Evolutionary conservation across 139 green algal species (phyloP), one percentile per base, ranked within the genome.

Genomic region (Chlamydomonas sphaeroides): DNA sequence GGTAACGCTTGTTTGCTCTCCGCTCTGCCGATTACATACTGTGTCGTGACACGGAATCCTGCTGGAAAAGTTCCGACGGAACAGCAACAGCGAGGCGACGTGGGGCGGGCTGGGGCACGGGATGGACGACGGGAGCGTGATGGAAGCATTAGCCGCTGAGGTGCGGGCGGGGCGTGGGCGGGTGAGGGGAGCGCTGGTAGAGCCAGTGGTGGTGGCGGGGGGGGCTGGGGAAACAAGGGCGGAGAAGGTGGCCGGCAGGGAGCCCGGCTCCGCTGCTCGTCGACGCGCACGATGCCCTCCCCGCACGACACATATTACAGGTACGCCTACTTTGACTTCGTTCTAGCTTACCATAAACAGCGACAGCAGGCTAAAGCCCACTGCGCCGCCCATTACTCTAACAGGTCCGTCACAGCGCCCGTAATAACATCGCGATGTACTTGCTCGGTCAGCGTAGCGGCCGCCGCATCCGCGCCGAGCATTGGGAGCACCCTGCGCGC

Each of bases 371-470:
- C 7, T 49, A 41, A 82, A 82, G 18, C 18, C 33, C 5, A 82
- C 75, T 1, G 75, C 75, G 11, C 75, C 75, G 23, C 75, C 75
- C 17, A 82, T 32, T 2, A 82, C 25, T 4, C 75, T 38, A 65
- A 72, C 4, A 82, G 41, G 0, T 72, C 75, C 0, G 61, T 82
- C 21, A 82, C 26, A 0, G 75, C 75, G 6, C 68, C 21, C 1
- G 42, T 70, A 0, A 82, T 42, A 6, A 82, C 65, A 26, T 72
- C 63, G 5, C 10, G 63, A 7, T 73, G 73, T 1, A 82, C 32
- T 33, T 82, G 75, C 75, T 72, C 42, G 30, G 6, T 82, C 32
- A 82, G 63, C 1, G 32, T 51, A 14, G 20, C 62, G 23, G 42
- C 26, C 18, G 75, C 62, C 1, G 41, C 41, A n/a, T 61, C 75